Conservation (phyloP, 225 moss, liverwort and hornwort genomes). For the Bryum argenteum region DNA sequence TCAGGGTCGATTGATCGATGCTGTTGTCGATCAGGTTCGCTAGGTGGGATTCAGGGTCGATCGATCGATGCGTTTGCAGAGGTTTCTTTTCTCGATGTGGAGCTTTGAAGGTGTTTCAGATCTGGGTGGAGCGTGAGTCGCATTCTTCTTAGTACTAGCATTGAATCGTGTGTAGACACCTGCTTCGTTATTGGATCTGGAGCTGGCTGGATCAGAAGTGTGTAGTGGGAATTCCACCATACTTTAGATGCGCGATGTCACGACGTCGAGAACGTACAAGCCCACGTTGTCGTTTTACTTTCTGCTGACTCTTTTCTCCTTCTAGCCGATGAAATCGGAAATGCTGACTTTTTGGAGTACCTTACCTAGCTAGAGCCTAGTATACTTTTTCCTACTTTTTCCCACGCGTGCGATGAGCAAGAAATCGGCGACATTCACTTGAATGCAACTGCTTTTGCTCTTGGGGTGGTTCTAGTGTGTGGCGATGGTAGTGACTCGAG, state of each 20-base stretch:
- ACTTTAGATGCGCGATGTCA: background rate
- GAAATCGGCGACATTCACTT: background rate
- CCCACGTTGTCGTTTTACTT: constrained; percentile 20
- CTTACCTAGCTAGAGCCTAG: background rate
- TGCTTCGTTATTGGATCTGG: background rate
- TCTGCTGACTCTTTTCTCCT: background rate
- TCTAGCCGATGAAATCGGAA: constrained; percentile 16
- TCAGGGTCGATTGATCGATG: background rate
- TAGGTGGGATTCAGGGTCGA: no score
- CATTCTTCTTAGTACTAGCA: background rate
- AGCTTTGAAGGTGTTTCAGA: constrained; percentile 19
- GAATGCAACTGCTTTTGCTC: constrained; percentile 1
- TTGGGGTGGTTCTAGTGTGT: background rate
- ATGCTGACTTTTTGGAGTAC: background rate
- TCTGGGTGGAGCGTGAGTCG: background rate
- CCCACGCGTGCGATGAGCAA: background rate
- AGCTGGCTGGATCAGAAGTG: constrained; percentile 7
- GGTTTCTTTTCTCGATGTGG: background rate
- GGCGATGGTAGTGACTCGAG: constrained; percentile 10
- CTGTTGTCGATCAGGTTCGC: no score
- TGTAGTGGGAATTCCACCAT: background rate
- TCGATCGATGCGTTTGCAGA: constrained; percentile 2
- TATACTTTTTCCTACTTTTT: constrained; percentile 3
- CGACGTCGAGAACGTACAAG: constrained; percentile 1
- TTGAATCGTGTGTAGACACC: background rate